Conservation (phyloP, 1,284 basidiomycete species). For the Boletus calvinii region DNA sequence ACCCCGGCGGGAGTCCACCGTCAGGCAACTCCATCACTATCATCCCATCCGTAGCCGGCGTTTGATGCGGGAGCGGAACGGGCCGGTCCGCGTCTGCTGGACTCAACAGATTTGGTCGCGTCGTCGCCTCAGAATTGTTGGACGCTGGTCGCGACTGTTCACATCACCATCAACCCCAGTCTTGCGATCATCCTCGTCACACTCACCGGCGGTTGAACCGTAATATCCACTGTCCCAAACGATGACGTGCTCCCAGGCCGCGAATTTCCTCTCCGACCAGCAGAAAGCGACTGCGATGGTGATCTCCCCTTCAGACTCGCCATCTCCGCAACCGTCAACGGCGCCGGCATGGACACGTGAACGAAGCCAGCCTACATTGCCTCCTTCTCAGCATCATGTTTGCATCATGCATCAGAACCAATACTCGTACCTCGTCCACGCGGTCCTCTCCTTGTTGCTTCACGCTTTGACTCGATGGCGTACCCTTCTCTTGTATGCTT, state of each 20-base stretch:
- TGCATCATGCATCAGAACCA: neutral
- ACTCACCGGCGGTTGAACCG: conserved; percentile 34
- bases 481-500: conserved; percentile 28
- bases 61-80: conserved; percentile 28
- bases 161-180: conserved; percentile 5
- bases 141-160: conserved; percentile 32
- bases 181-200: neutral
- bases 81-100: conserved; percentile 35
- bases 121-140: conserved; percentile 28
- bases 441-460: conserved; percentile 25
- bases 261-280: conserved; percentile 19
- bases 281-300: conserved; percentile 24
- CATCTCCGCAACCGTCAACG: conserved; percentile 27
- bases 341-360: conserved; percentile 35
- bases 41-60: conserved; percentile 2
- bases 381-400: conserved; percentile 9
- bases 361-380: conserved; percentile 31
- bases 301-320: conserved; percentile 22
- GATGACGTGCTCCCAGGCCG: conserved; percentile 32
- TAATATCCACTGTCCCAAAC: conserved; percentile 34
- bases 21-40: conserved; percentile 28
- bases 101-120: conserved; percentile 29
- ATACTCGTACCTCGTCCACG: conserved; percentile 31
- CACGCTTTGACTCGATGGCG: conserved; percentile 13
- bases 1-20: conserved; percentile 30